phyloP scores from a whole-genome alignment of 345 rosid species.

The Lagerstroemia speciosa region DNA sequence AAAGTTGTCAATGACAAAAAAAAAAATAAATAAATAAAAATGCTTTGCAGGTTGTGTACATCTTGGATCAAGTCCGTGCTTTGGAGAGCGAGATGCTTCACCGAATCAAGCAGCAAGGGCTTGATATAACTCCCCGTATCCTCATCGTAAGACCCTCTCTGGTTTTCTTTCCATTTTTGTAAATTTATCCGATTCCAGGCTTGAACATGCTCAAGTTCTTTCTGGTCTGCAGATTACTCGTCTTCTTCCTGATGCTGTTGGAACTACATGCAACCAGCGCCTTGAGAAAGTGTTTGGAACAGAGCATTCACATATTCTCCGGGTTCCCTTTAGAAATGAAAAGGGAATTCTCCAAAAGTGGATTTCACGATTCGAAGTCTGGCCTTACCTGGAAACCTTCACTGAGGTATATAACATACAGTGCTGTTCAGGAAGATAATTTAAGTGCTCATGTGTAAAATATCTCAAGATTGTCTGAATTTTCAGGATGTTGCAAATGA shows the following conservation, averaged over 20 bases:
- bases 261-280: slow-evolving; percentile 91
- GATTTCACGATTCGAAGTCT: slow-evolving; percentile 95
- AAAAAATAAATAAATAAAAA: too few relatives aligned
- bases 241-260: slow-evolving; percentile 84
- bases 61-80: slow-evolving; percentile 98
- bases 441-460: background rate
- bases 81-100: slow-evolving; percentile 85
- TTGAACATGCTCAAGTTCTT: background rate
- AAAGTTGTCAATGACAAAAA: background rate
- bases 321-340: slow-evolving; percentile 80
- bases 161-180: background rate
- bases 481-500: slow-evolving; percentile 51
- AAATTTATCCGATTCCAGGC: background rate
- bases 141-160: slow-evolving; percentile 46
- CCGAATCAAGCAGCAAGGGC: slow-evolving; percentile 91
- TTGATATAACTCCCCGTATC: slow-evolving; percentile 73
- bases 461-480: background rate
- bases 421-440: background rate
- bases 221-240: slow-evolving; percentile 52
- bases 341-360: slow-evolving; percentile 75
- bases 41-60: slow-evolving; percentile 63
- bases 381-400: slow-evolving; percentile 92
- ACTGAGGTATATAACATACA: slow-evolving; percentile 48
- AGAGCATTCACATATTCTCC: slow-evolving; percentile 74
- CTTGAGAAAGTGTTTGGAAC: slow-evolving; percentile 80